phyloP scores from a whole-genome alignment of 2,329 filamentous ascomycete species.

The Aspergillus unguis region DNA sequence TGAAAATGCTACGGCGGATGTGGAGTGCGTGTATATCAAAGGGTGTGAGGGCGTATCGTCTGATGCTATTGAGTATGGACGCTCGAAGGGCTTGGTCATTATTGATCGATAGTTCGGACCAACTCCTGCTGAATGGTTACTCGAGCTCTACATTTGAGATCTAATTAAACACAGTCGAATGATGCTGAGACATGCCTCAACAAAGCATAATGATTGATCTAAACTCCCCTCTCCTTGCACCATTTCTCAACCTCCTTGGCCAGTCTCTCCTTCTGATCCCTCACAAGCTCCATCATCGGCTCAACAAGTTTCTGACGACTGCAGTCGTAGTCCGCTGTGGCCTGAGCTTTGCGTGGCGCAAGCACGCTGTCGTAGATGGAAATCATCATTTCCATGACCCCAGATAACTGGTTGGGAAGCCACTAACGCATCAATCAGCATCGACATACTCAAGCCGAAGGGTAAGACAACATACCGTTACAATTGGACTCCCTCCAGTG shows the following conservation, averaged over 20 bases:
- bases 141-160: no score
- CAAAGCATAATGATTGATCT: background rate
- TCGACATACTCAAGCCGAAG: no score
- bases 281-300: constrained; percentile 37
- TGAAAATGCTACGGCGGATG: constrained; percentile 6
- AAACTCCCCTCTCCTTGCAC: constrained; percentile 46
- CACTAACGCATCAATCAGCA: constrained; percentile 30
- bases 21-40: constrained; percentile 20
- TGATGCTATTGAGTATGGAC: constrained; percentile 35
- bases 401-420: constrained; percentile 48
- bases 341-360: constrained; percentile 30
- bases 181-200: no score
- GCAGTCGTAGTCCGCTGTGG: constrained; percentile 21
- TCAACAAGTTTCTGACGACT: constrained; percentile 36
- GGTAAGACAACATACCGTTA: constrained; percentile 36
- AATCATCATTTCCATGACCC: constrained; percentile 51
- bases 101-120: constrained; percentile 1
- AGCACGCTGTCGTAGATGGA: constrained; percentile 41
- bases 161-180: no score
- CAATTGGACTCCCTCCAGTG: constrained; percentile 49
- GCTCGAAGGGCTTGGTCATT: constrained; percentile 25
- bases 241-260: constrained; percentile 44
- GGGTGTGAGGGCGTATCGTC: constrained; percentile 31
- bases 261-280: constrained; percentile 33
- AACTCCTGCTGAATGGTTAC: no score